phyloP scores from a whole-genome alignment of 2,329 filamentous ascomycete species.

The Xylariaceae sp. region DNA sequence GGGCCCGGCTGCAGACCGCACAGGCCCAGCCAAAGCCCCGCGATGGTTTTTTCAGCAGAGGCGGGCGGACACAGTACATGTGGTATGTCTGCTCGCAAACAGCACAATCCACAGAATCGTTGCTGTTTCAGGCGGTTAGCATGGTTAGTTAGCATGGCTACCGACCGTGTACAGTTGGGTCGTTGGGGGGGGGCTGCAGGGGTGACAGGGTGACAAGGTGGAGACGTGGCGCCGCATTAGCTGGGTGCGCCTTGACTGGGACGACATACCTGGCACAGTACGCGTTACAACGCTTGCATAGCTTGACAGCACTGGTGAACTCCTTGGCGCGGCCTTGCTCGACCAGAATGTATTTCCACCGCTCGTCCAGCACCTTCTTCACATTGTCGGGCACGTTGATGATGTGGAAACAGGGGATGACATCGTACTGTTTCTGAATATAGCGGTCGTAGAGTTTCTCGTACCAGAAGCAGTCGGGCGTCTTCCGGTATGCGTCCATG shows the following conservation, averaged over 20 bases:
- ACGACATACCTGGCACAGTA: slow-evolving; percentile 83
- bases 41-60: slow-evolving; percentile 90
- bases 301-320: slow-evolving; percentile 91
- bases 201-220: slow-evolving; percentile 7
- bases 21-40: slow-evolving; percentile 98
- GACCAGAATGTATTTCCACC: slow-evolving; percentile 94
- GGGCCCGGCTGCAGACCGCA: slow-evolving; percentile 91
- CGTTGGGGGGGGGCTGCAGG: slow-evolving; percentile 5
- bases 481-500: slow-evolving; percentile 80
- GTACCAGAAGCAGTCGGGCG: slow-evolving; percentile 89
- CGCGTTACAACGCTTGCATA: slow-evolving; percentile 85
- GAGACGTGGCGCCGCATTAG: slow-evolving; percentile 12
- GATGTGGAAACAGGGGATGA: slow-evolving; percentile 86
- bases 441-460: slow-evolving; percentile 98
- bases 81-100: slow-evolving; percentile 95
- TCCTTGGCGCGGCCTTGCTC: slow-evolving; percentile 94
- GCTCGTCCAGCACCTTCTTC: slow-evolving; percentile 91
- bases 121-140: slow-evolving; percentile 47
- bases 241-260: slow-evolving; percentile 8
- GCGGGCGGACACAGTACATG: slow-evolving; percentile 95
- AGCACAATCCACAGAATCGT: slow-evolving; percentile 95
- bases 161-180: slow-evolving; percentile 16
- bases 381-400: slow-evolving; percentile 95
- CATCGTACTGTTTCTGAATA: slow-evolving; percentile 96
- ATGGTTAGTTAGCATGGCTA: slow-evolving; percentile 10